Conservation (phyloP, 768 basidiomycete genomes). For the Tricholoma flavovirens region DNA sequence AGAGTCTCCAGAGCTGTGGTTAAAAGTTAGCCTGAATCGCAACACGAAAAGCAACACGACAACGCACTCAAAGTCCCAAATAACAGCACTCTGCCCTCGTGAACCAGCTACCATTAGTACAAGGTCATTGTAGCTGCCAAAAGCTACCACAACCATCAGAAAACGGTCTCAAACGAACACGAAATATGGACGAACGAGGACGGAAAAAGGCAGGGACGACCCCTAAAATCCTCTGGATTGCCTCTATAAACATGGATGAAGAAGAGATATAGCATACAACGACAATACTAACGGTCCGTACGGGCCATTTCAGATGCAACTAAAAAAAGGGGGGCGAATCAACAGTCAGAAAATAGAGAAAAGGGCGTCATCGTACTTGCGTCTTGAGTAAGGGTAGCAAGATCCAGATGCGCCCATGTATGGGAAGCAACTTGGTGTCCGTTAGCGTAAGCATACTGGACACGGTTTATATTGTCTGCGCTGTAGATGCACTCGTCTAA, state of each 20-base stretch:
- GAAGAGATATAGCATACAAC: neutral
- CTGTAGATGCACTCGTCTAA: conserved; percentile 29
- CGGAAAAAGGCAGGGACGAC: conserved; percentile 19
- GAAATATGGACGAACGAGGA: conserved; percentile 12
- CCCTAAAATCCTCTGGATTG: conserved; percentile 16
- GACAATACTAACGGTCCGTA: neutral
- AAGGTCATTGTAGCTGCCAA: conserved; percentile 19
- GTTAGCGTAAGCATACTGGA: conserved; percentile 23
- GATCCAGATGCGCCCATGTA: conserved; percentile 29
- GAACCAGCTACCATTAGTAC: conserved; percentile 13
- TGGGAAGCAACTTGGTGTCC: conserved; percentile 32
- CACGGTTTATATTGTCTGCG: conserved; percentile 19
- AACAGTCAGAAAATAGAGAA: neutral
- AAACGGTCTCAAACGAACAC: neutral
- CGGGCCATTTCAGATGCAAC: conserved; percentile 1
- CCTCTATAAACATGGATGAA: conserved; percentile 6
- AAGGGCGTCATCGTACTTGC: conserved; percentile 16
- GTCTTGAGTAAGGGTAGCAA: conserved; percentile 24
- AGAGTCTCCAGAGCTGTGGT: conserved; percentile 33
- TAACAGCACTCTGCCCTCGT: conserved; percentile 19
- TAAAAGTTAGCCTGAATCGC: neutral
- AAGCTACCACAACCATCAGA: conserved; percentile 8
- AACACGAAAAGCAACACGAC: neutral
- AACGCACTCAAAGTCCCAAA: conserved; percentile 35
- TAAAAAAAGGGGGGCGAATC: neutral